Base-by-base conservation (phyloP, 441 rosid genomes). In the Gossypium lobatum region DNA sequence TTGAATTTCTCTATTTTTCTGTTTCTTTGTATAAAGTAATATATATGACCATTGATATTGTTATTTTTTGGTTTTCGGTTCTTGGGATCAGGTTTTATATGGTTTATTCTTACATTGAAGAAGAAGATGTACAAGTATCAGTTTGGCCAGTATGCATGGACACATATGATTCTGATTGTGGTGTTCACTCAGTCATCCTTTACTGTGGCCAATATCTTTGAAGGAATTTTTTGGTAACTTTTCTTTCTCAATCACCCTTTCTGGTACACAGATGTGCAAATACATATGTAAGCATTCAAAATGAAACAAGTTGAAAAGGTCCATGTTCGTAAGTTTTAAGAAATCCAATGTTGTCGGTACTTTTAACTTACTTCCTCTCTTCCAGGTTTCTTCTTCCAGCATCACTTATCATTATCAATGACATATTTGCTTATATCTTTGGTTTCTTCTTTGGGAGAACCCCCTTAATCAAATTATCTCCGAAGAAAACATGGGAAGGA, bases 401-500 rank as follows among this genome's bases (percentile, higher is more conserved):
- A 64, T 84, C 95, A 54, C 93, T 92, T 52, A 93, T 93, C 21
- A 92, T 85, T 71, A 82, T 90, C 79, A 90, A 92, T 68, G 97
- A 93, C 73, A 85, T 90, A 55, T 89, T 88, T 79, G 97, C 98
- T 8, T 90, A 90, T 74, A 74, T 92, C 58, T 84, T 87, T 70
- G 98, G 97, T 79, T 92, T 93, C 89, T 92, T 93, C 82, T 93
- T 90, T 79, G 98, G 97, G 71, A 87, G 79, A 92, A 93, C 97
- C 23, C 98, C 97, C 0, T 79, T 93, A 85, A 91, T 93, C 83
- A 93, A 91, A 83, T 83, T 95, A 81, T 92, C 97, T 76, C 97
- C 97, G 16, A 95, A 95, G 92, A 93, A 95, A 89, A 93, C 96
- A 26, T 92, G 96, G 98, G 96, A 93, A 79, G 98, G 97, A 25